A percentile compares a stretch with the other conserved stretches of the same genome.
phyloP scores from a whole-genome alignment of 2,329 filamentous ascomycete species.

The Phialophora chinensis region DNA sequence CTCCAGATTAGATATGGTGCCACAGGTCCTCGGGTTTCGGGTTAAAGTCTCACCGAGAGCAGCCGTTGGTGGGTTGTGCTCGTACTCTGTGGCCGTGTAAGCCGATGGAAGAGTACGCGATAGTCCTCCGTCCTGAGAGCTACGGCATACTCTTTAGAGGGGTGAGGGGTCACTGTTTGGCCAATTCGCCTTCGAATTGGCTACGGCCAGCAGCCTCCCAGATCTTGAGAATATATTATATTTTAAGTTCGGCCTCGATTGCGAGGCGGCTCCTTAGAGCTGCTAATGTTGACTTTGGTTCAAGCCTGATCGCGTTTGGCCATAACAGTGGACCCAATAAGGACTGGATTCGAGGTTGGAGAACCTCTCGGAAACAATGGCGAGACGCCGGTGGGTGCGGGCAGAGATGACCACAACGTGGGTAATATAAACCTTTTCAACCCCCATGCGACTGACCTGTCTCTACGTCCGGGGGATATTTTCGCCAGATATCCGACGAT shows the following conservation, averaged over 20 bases:
- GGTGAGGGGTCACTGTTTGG: not conserved
- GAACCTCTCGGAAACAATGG: slow-evolving; percentile 5
- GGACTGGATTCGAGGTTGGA: not conserved
- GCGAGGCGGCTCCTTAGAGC: not conserved
- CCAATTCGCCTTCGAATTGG: not conserved
- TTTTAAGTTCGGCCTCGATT: not conserved
- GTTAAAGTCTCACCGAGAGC: not conserved
- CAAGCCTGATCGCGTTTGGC: no score
- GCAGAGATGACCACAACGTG: not conserved
- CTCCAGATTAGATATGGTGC: not conserved
- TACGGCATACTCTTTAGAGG: not conserved
- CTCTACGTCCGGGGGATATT: not conserved
- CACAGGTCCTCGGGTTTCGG: not conserved
- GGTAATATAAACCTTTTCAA: not conserved
- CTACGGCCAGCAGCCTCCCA: not conserved
- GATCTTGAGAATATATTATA: not conserved
- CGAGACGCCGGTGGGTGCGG: not conserved
- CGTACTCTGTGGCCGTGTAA: no score
- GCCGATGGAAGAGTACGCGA: not conserved
- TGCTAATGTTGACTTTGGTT: not conserved
- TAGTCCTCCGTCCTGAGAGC: not conserved
- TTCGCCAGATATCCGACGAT: not conserved
- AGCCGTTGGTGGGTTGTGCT: not conserved
- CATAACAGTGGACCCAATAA: not conserved
- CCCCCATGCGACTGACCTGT: not conserved